Evolutionary conservation across 345 rosid species (phyloP).

Genomic region (Bruguiera sexangula): DNA sequence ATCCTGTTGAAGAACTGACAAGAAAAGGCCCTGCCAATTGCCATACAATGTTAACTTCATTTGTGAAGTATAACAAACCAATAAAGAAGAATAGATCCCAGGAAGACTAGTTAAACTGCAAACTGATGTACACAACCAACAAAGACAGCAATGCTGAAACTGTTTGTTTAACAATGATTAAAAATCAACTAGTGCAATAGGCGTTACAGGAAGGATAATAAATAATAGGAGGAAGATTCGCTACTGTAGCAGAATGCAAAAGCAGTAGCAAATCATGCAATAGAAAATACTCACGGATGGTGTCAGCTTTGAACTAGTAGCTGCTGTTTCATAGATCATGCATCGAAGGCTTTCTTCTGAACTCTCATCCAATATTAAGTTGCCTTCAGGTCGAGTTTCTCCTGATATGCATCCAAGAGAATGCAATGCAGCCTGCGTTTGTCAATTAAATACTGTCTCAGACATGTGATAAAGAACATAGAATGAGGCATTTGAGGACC

Average conservation of each 20-base stretch:
- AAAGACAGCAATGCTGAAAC: neutral
- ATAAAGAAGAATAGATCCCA: no score
- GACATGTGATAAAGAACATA: neutral
- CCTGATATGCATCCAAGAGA: slow-evolving; percentile 77
- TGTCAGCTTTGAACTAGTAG: slow-evolving; percentile 70
- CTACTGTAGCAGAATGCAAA: neutral
- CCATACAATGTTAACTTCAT: neutral
- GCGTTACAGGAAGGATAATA: neutral
- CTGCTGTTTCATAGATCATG: slow-evolving; percentile 69
- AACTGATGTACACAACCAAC: neutral
- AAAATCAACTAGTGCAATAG: neutral
- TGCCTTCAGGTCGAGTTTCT: slow-evolving; percentile 53
- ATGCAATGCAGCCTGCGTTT: slow-evolving; percentile 72
- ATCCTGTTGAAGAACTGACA: slow-evolving; percentile 73
- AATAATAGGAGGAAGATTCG: neutral
- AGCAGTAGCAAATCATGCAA: neutral
- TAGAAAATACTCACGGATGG: slow-evolving; percentile 55
- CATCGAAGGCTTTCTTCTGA: slow-evolving; percentile 77
- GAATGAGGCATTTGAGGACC: neutral
- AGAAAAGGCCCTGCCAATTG: slow-evolving; percentile 64
- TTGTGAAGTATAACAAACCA: no score
- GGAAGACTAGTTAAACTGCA: neutral
- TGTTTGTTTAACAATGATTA: neutral
- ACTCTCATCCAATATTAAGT: slow-evolving; percentile 40
- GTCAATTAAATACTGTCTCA: slow-evolving; percentile 23